Evolutionary conservation across 2,329 filamentous ascomycete genomes (phyloP), one percentile per base, ranked within the genome.

Genomic region (Colletotrichum sp.): DNA sequence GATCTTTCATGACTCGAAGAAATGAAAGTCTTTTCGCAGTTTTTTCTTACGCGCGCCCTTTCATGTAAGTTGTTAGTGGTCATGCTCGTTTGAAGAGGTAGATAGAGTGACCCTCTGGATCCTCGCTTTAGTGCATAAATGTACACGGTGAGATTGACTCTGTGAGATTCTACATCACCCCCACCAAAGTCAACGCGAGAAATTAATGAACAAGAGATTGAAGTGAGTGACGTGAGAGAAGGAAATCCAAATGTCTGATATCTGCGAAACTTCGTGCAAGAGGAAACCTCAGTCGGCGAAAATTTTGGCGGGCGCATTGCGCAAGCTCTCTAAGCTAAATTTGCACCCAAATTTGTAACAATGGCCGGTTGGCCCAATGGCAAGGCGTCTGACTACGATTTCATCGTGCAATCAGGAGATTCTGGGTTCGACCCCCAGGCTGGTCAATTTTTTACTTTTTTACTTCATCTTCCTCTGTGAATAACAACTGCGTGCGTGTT

Each of bases 351-450:
- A 0, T 14, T 7, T 14, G 43, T 24, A 69, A 18, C 24, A 26
- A 61, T 30, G 24, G 61, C 61, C 69, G 69, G 61, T 71, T 71
- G 59, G 69, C 69, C 69, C 61, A 73, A 32, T 62, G 36, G 55
- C 28, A 62, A 56, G 24, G 32, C 58, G 67, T 70, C 65, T 69
- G 67, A 69, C 67, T 69, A 69, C 67, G 67, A 65, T 24, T 32
- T 0, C 24, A 9, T 52, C 62, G 62, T 65, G 62, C 12, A 36
- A 30, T 75, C 69, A 75, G 58, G 69, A 72, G 69, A 71, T 75
- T 75, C 73, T 75, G 73, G 73, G 73, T 75, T 75, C 73, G 73
- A 75, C 73, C 73, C 73, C 73, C 73, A 75, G 73, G 70, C 73
- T 75, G 73, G 73, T 75, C 73, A 75, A 34, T 1, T 28, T 7